phyloP scores from a whole-genome alignment of 345 rosid species.

The Toxicodendron radicans region DNA sequence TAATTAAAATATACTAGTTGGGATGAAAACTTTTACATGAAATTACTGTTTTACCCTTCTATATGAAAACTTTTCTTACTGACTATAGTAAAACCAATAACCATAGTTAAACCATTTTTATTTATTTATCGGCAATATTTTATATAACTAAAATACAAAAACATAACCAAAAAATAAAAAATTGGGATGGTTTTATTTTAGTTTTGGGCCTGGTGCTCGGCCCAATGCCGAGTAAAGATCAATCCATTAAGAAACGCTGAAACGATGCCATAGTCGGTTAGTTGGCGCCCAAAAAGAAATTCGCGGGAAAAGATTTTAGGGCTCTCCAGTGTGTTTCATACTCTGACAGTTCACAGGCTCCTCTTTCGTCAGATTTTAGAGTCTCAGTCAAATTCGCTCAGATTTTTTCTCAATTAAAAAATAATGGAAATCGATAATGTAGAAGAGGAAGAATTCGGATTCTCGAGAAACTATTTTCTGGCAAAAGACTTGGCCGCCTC shows the following conservation, averaged over 20 bases:
- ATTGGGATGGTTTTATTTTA: not conserved
- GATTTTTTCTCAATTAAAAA: not conserved
- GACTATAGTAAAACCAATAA: too few relatives aligned
- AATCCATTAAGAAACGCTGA: not conserved
- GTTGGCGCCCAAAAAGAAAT: not conserved
- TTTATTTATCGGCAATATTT: too few relatives aligned
- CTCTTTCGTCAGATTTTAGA: not conserved
- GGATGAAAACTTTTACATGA: too few relatives aligned
- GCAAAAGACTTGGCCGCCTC: conserved; percentile 74
- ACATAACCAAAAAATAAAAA: too few relatives aligned
- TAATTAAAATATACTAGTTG: too few relatives aligned
- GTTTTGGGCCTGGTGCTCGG: too few relatives aligned
- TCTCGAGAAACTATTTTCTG: conserved; percentile 86
- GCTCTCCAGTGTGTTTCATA: not conserved
- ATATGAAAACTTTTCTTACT: too few relatives aligned
- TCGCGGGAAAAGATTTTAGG: conserved; percentile 12
- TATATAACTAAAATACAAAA: too few relatives aligned
- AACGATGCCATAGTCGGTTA: too few relatives aligned
- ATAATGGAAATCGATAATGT: conserved; percentile 45
- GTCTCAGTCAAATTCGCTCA: not conserved
- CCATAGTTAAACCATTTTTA: too few relatives aligned
- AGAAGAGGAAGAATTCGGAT: conserved; percentile 77
- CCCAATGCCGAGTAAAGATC: too few relatives aligned
- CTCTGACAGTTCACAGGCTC: not conserved
- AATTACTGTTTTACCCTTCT: too few relatives aligned